Percentiles rank a stretch among this genome's conserved stretches.
phyloP scores from a whole-genome alignment of 495 filamentous ascomycete species.

The Neurospora hispaniola region DNA sequence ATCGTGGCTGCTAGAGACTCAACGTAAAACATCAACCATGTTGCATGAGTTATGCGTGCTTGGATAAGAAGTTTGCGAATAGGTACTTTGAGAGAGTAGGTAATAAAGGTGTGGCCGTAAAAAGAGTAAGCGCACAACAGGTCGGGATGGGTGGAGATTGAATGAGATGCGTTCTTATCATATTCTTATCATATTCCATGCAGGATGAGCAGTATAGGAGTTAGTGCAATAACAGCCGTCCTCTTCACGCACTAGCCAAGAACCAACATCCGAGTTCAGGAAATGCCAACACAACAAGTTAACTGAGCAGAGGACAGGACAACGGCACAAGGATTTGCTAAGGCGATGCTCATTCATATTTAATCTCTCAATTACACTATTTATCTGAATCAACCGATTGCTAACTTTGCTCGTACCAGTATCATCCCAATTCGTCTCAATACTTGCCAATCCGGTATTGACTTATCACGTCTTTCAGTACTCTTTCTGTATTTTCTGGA shows the following conservation, averaged over 20 bases:
- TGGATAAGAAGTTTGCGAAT: no score
- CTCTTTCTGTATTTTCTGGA: not conserved
- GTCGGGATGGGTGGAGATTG: not conserved
- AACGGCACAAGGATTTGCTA: not conserved
- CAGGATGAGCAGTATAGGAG: no score
- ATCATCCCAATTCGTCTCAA: not conserved
- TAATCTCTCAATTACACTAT: not conserved
- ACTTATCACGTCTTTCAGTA: not conserved
- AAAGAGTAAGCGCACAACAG: not conserved
- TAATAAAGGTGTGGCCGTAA: not conserved
- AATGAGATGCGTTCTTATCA: not conserved
- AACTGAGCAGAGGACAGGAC: not conserved
- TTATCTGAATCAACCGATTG: not conserved
- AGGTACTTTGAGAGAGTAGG: not conserved
- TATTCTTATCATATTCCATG: no score
- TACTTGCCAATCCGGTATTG: not conserved
- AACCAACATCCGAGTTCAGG: not conserved
- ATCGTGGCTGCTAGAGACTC: not conserved
- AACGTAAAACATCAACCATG: no score
- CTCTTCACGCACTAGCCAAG: not conserved
- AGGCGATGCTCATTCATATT: not conserved
- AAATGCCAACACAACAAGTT: not conserved
- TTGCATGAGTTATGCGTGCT: no score
- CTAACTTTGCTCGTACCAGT: not conserved
- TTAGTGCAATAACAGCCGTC: not conserved